Evolutionary conservation across 2,329 filamentous ascomycete genomes (phyloP), one percentile per base, ranked within the genome.

Genomic region (Cucurbitaria berberidis): DNA sequence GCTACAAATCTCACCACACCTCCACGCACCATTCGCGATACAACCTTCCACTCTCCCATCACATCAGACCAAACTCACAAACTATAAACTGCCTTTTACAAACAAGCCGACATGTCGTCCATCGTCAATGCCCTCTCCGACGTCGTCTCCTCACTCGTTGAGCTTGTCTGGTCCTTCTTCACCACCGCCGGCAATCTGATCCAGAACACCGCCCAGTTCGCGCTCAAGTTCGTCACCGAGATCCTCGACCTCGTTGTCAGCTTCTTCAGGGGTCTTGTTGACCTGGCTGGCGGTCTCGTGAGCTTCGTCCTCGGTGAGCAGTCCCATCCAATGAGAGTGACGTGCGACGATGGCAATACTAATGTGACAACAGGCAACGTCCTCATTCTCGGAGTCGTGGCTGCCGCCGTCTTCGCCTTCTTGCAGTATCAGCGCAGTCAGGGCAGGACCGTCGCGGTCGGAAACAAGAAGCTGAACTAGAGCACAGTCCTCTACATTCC

Each of bases 401-500:
- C 65, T 19, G 64, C 57, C 7, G 68, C 64, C 1, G 60, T 68
- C 39, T 67, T 74, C 45, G 72, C 64, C n/a, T 74, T 72, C 60
- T 53, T 75, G 40, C 66, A 71, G 55, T 74, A 73, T 54, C 70
- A 74, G 62, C 67, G 69, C 46, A 69, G 59, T 47, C 72, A 74
- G 60, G 72, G 72, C 22, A 67, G 64, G 19, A 63, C 68, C 18
- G 70, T 75, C 35, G 59, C 66, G 41, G 66, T 74, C 26, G 72
- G 71, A 30, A 66, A 73, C 55, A 75, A 74, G 65, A 75, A 75
- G 60, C 45, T 74, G 39, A 75, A 74, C 53, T 74, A 68, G 53
- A 38, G 18, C 7, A 7, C 3, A 35, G 9, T 10, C 18, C 21
- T 50, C 7, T 3, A 7, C 13, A 18, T 4, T 19, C 35, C 21